Evolutionary conservation across 768 basidiomycete species (phyloP).

Genomic region (Russula ochroleuca): DNA sequence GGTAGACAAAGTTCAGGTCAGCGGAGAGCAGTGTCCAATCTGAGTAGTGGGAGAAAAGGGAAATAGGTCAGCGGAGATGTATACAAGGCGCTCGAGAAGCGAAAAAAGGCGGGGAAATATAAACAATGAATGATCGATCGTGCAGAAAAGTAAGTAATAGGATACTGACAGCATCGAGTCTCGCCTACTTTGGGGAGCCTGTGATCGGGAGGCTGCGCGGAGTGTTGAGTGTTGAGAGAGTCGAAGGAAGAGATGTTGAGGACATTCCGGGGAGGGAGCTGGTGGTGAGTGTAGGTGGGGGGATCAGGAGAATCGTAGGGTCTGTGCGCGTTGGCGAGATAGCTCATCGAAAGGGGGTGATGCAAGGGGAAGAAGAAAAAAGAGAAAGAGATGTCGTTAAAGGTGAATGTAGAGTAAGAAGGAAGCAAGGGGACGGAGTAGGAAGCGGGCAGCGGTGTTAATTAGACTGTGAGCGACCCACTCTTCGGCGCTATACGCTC

Average conservation of each 20-base stretch:
- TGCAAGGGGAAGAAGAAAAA: constrained; percentile 2
- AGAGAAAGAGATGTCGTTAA: constrained; percentile 9
- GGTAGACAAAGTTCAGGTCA: constrained; percentile 72
- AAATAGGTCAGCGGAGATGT: constrained; percentile 27
- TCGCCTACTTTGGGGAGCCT: constrained; percentile 48
- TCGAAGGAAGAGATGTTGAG: constrained; percentile 34
- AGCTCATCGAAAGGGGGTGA: constrained; percentile 33
- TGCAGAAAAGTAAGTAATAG: constrained; percentile 28
- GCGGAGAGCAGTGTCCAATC: constrained; percentile 82
- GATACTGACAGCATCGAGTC: constrained; percentile 67
- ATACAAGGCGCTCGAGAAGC: constrained; percentile 30
- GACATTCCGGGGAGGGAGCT: constrained; percentile 25
- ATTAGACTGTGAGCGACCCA: constrained; percentile 24
- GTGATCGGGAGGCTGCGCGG: constrained; percentile 33
- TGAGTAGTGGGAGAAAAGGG: constrained; percentile 35
- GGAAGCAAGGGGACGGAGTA: constrained; percentile 25
- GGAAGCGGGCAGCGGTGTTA: constrained; percentile 24
- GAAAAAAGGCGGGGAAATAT: constrained; percentile 39
- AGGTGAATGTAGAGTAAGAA: constrained; percentile 25
- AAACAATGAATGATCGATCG: constrained; percentile 39
- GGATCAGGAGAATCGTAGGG: constrained; percentile 33
- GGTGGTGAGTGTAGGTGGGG: constrained; percentile 30
- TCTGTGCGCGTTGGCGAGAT: constrained; percentile 33
- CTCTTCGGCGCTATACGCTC: constrained; percentile 7
- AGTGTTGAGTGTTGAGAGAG: constrained; percentile 35